Evolutionary conservation across 2,329 filamentous ascomycete species (phyloP), one percentile per base, ranked within the genome.

Genomic region (Ophiostoma himal-ulmi): DNA sequence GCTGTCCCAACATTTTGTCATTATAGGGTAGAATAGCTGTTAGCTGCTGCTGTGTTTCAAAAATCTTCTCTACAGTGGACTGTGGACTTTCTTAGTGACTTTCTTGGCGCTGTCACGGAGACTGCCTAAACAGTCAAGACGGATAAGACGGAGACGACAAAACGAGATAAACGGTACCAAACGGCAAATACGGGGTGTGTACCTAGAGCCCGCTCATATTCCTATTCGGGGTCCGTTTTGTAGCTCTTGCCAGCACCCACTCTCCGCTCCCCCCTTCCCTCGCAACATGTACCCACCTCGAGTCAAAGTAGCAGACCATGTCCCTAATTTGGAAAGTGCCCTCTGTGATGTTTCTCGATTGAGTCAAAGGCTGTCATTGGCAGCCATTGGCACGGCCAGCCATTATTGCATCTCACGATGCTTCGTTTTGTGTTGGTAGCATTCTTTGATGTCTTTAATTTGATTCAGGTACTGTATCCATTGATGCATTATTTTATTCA

Each of bases 31-130:
- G 37, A 48, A 48, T 6, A 48, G 44, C 17, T 48, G 37, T 10
- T 13, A 39, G 37, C 37, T 39, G 37, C 44, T 48, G 44, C 17
- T 44, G 41, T 48, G 8, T 48, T 48, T 48, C 3, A 48, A 48
- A 20, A 48, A 17, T n/a, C 41, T 44, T 20, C 44, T n/a, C 11
- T n/a, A 60, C 22, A 60, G 57, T 30, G 26, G 26, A 34, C 54
- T 60, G 41, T 13, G 44, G 17, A 48, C 44, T 48, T 48, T 48
- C 17, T 48, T 20, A 20, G 17, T 17, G 17, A 48, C 44, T n/a
- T 48, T 48, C 17, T 34, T 62, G 34, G 57, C 57, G 57, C 57
- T 62, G 57, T 62, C 57, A 62, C 57, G 57, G 57, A 30, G 57
- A 34, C 57, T 30, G 22, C 26, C 57, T 62, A 30, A 30, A 44